Evolutionary conservation across 257 asterid genomes (phyloP), one percentile per base, ranked within the genome.

Genomic region (Gentiana straminea): DNA sequence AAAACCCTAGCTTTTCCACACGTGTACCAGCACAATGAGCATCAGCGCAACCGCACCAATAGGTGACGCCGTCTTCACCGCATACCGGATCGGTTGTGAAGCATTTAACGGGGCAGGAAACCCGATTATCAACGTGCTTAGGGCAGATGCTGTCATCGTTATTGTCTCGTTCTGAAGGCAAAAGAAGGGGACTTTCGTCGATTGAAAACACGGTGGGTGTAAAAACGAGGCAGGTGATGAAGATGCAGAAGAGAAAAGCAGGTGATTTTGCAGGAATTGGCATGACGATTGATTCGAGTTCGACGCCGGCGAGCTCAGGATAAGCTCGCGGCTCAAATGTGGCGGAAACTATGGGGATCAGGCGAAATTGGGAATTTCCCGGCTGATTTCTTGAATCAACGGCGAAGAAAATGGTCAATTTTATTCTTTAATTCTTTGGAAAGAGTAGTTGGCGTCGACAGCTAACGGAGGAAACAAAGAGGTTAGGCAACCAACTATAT

Each of bases 31-130:
- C 83, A 66, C 97, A 90, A 43, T 70, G 82, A 10, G 96, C 97
- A 54, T 90, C 97, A 13, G 89, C 82, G 74, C 98, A 90, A 54
- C 98, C 98, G 69, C 98, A 90, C 98, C 98, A 90, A 60, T 90
- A 90, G 63, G 96, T 90, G 32, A 79, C 73, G 44, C 96, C 94
- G 55, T 90, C 85, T 13, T 64, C 81, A 10, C 96, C 98, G 68
- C 98, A 90, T 15, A 86, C 98, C 46, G 98, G 98, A 60, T 86
- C 94, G 50, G 96, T 77, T 8, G 94, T 85, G 78, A 90, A 90
- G 62, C 98, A 90, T 53, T 82, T 86, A 32, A 84, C 79, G 35
- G 96, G 96, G 63, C 98, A 90, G 33, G 66, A 66, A 13, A 67
- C 74, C 45, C 68, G 58, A 33, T 43, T 5, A 5, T 49, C 44